phyloP scores from a whole-genome alignment of 1,284 basidiomycete genomes.

The Apiotrichum akiyoshidainum region DNA sequence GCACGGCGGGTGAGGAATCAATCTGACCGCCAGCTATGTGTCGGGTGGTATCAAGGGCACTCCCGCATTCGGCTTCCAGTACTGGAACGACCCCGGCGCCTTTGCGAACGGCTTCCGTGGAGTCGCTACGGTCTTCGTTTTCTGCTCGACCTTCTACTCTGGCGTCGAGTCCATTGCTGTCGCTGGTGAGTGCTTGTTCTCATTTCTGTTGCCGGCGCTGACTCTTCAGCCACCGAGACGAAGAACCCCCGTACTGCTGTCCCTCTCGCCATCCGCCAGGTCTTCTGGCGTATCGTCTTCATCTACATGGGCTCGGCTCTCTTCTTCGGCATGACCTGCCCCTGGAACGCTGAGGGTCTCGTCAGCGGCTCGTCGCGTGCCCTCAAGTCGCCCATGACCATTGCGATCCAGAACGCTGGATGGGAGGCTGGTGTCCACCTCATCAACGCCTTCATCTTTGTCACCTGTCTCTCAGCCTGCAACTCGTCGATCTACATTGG shows the following conservation, averaged over 20 bases:
- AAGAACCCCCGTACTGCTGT: conserved; percentile 70
- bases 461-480: conserved; percentile 52
- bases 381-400: conserved; percentile 76
- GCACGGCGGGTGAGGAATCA: conserved; percentile 50
- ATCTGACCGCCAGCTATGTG: conserved; percentile 42
- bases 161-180: conserved; percentile 50
- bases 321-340: conserved; percentile 73
- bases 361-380: conserved; percentile 57
- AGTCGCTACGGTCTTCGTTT: conserved; percentile 21
- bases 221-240: conserved; percentile 46
- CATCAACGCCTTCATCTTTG: conserved; percentile 63
- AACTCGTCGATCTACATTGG: conserved; percentile 48
- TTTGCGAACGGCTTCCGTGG: conserved; percentile 43
- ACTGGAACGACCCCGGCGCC: conserved; percentile 53
- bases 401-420: conserved; percentile 63
- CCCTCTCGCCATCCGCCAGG: conserved; percentile 68
- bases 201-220: not conserved
- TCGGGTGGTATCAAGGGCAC: conserved; percentile 53
- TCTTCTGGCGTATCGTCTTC: conserved; percentile 68
- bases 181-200: conserved; percentile 16
- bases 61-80: conserved; percentile 49
- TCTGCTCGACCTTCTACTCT: conserved; percentile 24
- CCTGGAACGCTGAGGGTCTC: conserved; percentile 62
- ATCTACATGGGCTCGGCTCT: conserved; percentile 64
- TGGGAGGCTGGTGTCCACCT: conserved; percentile 69